Conservation (phyloP, 257 asterid genomes). For the Scutellaria barbata region DNA sequence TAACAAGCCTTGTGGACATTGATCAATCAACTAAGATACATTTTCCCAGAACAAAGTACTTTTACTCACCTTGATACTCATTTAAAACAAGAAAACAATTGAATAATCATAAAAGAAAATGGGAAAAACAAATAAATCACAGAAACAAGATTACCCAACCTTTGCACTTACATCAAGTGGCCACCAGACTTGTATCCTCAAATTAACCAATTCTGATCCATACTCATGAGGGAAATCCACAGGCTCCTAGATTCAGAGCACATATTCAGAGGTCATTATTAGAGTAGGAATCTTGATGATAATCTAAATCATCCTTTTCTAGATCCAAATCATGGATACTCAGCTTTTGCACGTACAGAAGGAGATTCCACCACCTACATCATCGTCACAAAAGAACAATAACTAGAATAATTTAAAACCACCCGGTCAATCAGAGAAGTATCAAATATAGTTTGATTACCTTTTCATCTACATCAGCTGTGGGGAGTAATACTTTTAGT, state of each 20-base stretch:
- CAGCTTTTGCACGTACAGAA: constrained; percentile 25
- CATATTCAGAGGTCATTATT: not conserved
- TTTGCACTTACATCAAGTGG: constrained; percentile 43
- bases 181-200: constrained; percentile 47
- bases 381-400: not conserved
- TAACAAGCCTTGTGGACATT: not conserved
- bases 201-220: constrained; percentile 37
- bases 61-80: not conserved
- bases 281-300: not conserved
- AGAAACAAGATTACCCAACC: not conserved
- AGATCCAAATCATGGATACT: constrained; percentile 6
- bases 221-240: not conserved
- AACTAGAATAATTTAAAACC: not conserved
- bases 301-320: constrained; percentile 42
- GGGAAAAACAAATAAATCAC: not conserved
- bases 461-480: not conserved
- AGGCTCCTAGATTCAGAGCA: constrained; percentile 31
- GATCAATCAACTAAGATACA: not conserved
- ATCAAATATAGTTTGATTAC: not conserved
- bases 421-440: not conserved
- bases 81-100: not conserved
- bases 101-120: not conserved
- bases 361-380: constrained; percentile 7
- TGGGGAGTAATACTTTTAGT: not conserved
- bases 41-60: not conserved